phyloP scores from a whole-genome alignment of 306 rosid genomes.

The apple (Malus domestica) region ASM211411v1 NC_041803.1:18662501-18663000 shows the following conservation, averaged over 20 bases:
- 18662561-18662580: not conserved
- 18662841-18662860: not conserved
- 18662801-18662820: not conserved
- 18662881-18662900: not conserved
- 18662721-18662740: not conserved
- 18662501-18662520: not conserved
- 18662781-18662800: not conserved
- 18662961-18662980: not conserved
- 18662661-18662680: not conserved
- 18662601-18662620: not conserved
- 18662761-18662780: not conserved
- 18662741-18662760: not conserved
- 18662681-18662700: not conserved
- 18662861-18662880: not conserved
- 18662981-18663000: not conserved
- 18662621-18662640: too few relatives aligned
- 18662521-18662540: not conserved
- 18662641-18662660: not conserved
- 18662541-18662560: not conserved
- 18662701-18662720: not conserved
- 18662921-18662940: not conserved
- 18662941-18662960: not conserved
- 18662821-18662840: conserved; percentile 1
- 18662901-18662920: not conserved
- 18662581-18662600: too few relatives aligned